phyloP scores from a whole-genome alignment of 257 asterid genomes.

The Solanum microdontum region DNA sequence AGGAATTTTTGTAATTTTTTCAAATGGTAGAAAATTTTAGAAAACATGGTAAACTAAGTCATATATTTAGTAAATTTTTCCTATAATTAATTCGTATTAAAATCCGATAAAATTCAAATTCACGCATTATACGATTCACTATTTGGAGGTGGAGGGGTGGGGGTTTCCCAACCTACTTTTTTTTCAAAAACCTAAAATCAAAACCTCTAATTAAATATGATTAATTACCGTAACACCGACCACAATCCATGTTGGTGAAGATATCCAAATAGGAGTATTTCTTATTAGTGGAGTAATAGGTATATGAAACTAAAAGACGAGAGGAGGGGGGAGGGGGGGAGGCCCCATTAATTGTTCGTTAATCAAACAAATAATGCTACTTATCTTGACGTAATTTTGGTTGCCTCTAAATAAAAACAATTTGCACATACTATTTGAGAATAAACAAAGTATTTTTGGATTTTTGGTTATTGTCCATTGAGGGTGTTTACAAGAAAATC shows the following conservation, averaged over 20 bases:
- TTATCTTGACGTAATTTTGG: neutral
- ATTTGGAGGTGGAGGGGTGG: neutral
- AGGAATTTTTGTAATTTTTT: too few species aligned
- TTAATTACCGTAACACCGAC: accelerated
- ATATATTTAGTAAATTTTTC: neutral
- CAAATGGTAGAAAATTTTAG: too few species aligned
- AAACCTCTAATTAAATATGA: neutral
- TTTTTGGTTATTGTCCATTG: neutral
- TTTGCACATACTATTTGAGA: neutral
- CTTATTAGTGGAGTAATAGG: neutral
- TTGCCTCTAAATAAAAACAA: neutral
- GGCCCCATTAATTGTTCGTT: neutral
- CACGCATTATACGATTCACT: neutral
- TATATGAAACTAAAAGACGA: neutral
- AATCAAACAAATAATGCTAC: neutral
- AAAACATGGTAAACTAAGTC: too few species aligned
- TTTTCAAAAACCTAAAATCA: neutral
- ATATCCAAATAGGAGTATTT: neutral
- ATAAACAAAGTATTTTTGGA: neutral
- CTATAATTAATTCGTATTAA: neutral
- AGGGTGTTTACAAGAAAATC: neutral
- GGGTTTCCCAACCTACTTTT: neutral
- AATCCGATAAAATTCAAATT: neutral
- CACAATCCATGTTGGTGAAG: neutral
- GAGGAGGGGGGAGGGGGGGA: too few species aligned